Conservation (phyloP, 148 eudicot genomes). For the Rhododendron griersonianum region DNA sequence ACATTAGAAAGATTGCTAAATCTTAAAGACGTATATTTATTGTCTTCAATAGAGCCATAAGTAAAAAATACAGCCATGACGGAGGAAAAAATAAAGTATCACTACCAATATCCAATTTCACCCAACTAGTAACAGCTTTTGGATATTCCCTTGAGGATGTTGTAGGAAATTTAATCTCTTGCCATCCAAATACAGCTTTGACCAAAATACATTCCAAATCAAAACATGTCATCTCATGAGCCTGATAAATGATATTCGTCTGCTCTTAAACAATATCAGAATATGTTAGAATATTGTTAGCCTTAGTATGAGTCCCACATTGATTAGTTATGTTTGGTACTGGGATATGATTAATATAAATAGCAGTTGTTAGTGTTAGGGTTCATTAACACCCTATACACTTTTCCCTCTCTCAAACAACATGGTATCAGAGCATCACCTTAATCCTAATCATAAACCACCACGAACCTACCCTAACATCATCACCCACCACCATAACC, state of each 20-base stretch:
- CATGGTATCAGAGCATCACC: no score
- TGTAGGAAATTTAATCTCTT: not conserved
- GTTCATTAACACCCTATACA: no score
- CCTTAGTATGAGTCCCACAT: no score
- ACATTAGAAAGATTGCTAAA: not conserved
- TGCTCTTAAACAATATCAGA: not conserved
- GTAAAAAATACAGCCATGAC: not conserved
- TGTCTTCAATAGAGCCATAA: not conserved
- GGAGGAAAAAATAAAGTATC: not conserved
- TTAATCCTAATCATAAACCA: no score
- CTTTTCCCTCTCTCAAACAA: no score
- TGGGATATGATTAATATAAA: no score
- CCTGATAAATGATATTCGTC: not conserved
- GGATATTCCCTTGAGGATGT: not conserved
- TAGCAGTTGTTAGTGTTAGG: no score
- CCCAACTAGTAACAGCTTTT: not conserved
- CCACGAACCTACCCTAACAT: no score
- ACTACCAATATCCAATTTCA: not conserved
- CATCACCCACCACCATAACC: no score
- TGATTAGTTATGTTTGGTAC: no score
- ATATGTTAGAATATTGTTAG: not conserved
- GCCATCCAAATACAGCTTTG: not conserved
- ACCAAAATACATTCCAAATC: not conserved
- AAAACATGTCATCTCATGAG: not conserved
- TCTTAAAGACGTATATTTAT: not conserved